Evolutionary conservation across 2,329 filamentous ascomycete species (phyloP), one percentile per base, ranked within the genome.

Genomic region (Trichoderma breve): DNA sequence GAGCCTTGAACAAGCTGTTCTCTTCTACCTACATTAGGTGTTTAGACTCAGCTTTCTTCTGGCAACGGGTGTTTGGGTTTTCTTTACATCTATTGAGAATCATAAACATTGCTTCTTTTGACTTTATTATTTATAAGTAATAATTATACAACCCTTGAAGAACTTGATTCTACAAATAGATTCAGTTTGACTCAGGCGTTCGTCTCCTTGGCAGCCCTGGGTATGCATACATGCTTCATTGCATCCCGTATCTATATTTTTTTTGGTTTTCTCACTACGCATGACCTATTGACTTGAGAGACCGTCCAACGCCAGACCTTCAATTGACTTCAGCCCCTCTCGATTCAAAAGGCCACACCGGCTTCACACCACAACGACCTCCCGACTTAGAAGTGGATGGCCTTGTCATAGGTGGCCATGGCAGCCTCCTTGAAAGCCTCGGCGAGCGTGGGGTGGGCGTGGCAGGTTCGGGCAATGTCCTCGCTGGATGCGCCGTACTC

Each of bases 341-440:
- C 28, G 47, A 65, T 8, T 30, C 18, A 53, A 36, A 34, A 21
- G 14, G 26, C 36, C 66, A 61, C n/a, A 30, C 36, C 34, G 11
- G 34, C 5, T 47, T 61, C 36, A 34, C n/a, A 51, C 15, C 39
- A 51, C 26, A 39, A 62, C 4, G 26, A 58, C 9, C 12, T 43
- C 53, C 14, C 28, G n/a, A 34, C 28, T 70, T 93, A 99, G 84
- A 92, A 97, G 87, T 99, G 96, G 82, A 99, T 97, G 76, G 96
- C 92, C 87, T 97, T 96, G 79, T 91, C 90, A 86, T 97, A 94
- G 65, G 95, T 98, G 74, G 94, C 93, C 96, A 99, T 98, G 77
- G 96, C 96, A 79, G 96, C 96, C 89, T 99, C 96, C 89, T 99
- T 99, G 89, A 99, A 98, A 58, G 96, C 96, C 87, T 99, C 96